These are phyloP conservation scores for Paxillus rubicundulus DNA, from an alignment of 768 basidiomycete species.

Conservation along the genomic window DNA sequence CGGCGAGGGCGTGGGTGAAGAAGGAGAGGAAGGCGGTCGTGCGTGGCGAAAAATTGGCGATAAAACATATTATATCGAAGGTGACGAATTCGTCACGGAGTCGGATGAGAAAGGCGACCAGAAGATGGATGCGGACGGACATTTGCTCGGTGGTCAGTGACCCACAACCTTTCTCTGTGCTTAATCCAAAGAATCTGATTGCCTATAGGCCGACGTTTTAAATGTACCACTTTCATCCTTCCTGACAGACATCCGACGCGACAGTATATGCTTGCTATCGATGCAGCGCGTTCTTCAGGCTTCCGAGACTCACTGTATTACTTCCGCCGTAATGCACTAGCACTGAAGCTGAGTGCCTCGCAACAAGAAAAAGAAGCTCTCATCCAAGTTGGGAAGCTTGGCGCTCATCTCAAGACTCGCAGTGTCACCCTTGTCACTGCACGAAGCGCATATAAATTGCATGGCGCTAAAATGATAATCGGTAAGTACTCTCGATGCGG, in stretches of 20 bases:
- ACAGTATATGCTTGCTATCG: slow-evolving; percentile 94
- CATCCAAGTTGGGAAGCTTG: slow-evolving; percentile 84
- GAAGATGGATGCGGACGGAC: slow-evolving; percentile 87
- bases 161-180: slow-evolving; percentile 3
- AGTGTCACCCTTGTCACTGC: slow-evolving; percentile 94
- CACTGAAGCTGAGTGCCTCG: slow-evolving; percentile 87
- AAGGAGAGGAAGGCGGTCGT: slow-evolving; percentile 49
- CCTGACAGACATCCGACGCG: slow-evolving; percentile 81
- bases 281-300: slow-evolving; percentile 93
- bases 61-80: slow-evolving; percentile 72
- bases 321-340: slow-evolving; percentile 86
- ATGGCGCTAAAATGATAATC: slow-evolving; percentile 87
- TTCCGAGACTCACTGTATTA: slow-evolving; percentile 98
- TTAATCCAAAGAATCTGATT: not conserved
- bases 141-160: slow-evolving; percentile 74
- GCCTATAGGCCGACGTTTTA: slow-evolving; percentile 75
- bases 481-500: slow-evolving; percentile 45
- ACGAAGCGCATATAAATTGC: slow-evolving; percentile 89
- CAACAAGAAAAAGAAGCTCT: slow-evolving; percentile 91
- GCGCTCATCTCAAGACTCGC: slow-evolving; percentile 82
- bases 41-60: slow-evolving; percentile 75
- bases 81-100: slow-evolving; percentile 84
- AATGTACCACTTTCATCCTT: slow-evolving; percentile 84
- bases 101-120: slow-evolving; percentile 85
- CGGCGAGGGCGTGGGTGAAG: slow-evolving; percentile 38